phyloP scores from a whole-genome alignment of 345 rosid genomes.

The Eucalyptus pauciflora region DNA sequence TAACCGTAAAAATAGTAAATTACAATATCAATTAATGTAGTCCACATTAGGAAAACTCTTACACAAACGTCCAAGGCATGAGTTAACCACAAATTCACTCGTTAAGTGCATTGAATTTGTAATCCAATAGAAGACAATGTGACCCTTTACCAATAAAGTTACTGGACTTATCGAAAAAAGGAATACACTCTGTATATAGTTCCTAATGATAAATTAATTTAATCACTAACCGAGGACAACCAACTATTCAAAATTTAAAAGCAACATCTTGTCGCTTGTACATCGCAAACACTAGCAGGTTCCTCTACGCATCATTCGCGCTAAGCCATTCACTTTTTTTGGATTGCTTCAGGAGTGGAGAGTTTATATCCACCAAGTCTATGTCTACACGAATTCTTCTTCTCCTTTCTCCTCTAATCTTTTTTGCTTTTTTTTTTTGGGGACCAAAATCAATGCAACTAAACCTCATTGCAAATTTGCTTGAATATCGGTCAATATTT shows the following conservation, averaged over 20 bases:
- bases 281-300: background rate
- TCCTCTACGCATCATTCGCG: background rate
- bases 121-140: background rate
- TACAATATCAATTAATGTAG: too few relatives aligned
- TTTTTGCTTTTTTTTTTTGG: fast-evolving
- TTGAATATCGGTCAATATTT: background rate
- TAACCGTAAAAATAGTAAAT: too few relatives aligned
- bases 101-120: background rate
- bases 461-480: too few relatives aligned
- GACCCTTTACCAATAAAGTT: background rate
- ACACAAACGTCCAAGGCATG: background rate
- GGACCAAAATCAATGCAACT: background rate
- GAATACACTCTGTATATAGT: background rate
- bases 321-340: background rate
- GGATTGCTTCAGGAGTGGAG: background rate
- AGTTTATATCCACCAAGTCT: background rate
- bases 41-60: too few relatives aligned
- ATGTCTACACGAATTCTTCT: background rate
- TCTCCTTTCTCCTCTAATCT: background rate
- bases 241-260: background rate
- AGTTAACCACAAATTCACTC: background rate
- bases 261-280: background rate
- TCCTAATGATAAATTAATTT: background rate
- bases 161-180: background rate
- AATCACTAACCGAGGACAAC: background rate